Conservation (phyloP, 192 early-diverging fungal species). For the Coemansia erecta region DNA sequence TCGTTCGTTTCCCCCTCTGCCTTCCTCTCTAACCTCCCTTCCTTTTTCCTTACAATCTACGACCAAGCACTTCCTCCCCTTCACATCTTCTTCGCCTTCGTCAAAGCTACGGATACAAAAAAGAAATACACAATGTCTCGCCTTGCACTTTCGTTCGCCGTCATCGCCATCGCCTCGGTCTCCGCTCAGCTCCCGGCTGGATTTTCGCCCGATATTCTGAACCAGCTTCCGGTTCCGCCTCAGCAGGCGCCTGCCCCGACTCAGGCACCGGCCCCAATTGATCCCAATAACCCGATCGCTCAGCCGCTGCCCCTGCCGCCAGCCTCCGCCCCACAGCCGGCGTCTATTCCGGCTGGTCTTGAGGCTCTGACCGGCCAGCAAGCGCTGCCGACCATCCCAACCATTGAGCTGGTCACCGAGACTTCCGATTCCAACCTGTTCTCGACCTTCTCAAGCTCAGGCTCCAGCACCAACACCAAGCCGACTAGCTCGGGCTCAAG, state of each 20-base stretch:
- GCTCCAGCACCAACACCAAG: neutral
- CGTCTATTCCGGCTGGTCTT: slow-evolving; percentile 48
- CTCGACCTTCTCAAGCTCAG: neutral
- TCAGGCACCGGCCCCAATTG: slow-evolving; percentile 46
- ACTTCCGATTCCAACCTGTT: slow-evolving; percentile 1
- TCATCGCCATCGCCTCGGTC: slow-evolving; percentile 22
- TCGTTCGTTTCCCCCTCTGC: too few species aligned
- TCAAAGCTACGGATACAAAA: neutral
- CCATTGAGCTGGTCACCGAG: slow-evolving; percentile 9
- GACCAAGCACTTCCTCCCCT: neutral
- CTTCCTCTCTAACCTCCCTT: too few species aligned
- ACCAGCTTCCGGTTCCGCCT: slow-evolving; percentile 45
- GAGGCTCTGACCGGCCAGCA: slow-evolving; percentile 14
- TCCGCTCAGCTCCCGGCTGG: slow-evolving; percentile 33
- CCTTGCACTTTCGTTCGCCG: slow-evolving; percentile 28
- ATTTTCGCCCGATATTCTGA: slow-evolving; percentile 33
- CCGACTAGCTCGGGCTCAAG: slow-evolving; percentile 1
- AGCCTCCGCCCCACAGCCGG: slow-evolving; percentile 34
- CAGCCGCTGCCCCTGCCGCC: slow-evolving; percentile 41
- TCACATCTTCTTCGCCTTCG: neutral
- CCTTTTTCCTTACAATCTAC: too few species aligned
- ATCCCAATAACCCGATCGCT: slow-evolving; percentile 48
- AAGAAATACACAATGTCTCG: slow-evolving; percentile 31
- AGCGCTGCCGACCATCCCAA: slow-evolving; percentile 9
- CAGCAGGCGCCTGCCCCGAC: slow-evolving; percentile 45